A percentile compares a stretch with the other conserved stretches of the same genome.
These are phyloP conservation scores for Tricholoma saponaceum DNA, from an alignment of 768 basidiomycete genomes.

Conservation along the genomic window DNA sequence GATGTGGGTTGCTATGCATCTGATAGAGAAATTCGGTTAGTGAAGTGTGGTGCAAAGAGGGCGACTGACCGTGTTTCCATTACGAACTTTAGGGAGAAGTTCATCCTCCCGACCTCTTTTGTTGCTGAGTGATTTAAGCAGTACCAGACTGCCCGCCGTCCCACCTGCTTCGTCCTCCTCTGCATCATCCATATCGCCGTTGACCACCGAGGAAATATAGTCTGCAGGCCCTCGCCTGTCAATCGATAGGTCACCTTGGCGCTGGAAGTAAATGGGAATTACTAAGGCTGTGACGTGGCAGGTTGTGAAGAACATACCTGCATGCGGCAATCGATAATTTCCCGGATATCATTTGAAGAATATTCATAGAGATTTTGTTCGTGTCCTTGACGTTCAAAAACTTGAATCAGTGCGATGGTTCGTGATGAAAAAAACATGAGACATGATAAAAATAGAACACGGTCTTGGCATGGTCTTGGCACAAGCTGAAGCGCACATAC, in stretches of 20 bases:
- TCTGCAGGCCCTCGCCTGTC: not conserved
- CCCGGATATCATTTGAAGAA: not conserved
- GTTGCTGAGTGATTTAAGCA: not conserved
- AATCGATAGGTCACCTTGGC: not conserved
- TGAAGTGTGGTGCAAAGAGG: not conserved
- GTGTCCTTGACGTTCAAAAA: slow-evolving; percentile 3
- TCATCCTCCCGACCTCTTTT: not conserved
- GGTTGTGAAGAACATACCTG: not conserved
- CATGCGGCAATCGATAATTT: not conserved
- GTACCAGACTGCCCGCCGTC: not conserved
- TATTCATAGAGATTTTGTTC: slow-evolving; percentile 3
- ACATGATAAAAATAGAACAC: not conserved
- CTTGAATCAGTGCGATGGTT: not conserved
- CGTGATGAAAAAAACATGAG: not conserved
- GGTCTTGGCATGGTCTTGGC: not conserved
- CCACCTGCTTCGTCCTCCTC: slow-evolving; percentile 2
- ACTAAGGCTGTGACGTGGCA: not conserved
- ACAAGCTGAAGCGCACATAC: not conserved
- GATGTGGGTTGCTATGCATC: not conserved
- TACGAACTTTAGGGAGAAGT: not conserved
- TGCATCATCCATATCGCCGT: slow-evolving; percentile 1
- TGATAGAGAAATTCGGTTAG: not conserved
- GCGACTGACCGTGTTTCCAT: not conserved
- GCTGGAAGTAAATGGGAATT: not conserved
- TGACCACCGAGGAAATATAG: not conserved